A percentile compares a stretch with the other conserved stretches of the same genome.
Conservation (phyloP, 208 protist genomes). For the Borovskyia barvae region DNA sequence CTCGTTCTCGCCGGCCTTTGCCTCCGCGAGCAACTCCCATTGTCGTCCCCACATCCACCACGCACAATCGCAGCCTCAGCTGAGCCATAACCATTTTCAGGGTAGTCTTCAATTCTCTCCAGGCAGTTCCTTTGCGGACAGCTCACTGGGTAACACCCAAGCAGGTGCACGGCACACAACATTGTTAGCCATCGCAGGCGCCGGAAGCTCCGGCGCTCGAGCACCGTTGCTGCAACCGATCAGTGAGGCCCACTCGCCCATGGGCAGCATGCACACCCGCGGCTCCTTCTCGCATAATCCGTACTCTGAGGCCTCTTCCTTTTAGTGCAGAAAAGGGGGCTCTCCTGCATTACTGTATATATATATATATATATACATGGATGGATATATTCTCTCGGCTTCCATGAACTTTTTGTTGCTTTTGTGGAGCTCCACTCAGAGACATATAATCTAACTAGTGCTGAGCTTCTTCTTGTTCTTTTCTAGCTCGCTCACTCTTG, state of each 20-base stretch:
- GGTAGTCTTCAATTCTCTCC: conserved; percentile 8
- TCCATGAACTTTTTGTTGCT: too few species aligned
- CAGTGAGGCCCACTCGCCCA: not conserved
- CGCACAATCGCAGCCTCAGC: conserved; percentile 5
- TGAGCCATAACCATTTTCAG: conserved; percentile 5
- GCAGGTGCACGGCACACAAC: not conserved
- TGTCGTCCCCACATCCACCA: conserved; percentile 5
- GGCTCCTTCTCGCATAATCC: conserved; percentile 68
- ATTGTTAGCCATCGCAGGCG: not conserved
- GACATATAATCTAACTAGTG: too few species aligned
- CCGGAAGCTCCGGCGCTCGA: not conserved
- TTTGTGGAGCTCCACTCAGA: too few species aligned
- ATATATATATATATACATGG: conserved; percentile 9
- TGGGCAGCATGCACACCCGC: conserved; percentile 11
- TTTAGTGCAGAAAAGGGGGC: too few species aligned
- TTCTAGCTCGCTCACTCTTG: too few species aligned
- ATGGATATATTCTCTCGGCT: too few species aligned
- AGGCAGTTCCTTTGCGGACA: conserved; percentile 10
- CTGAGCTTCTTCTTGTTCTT: too few species aligned
- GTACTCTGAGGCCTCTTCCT: conserved; percentile 62
- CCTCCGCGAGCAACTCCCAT: conserved; percentile 7
- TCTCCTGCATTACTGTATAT: too few species aligned
- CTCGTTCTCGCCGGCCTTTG: conserved; percentile 7
- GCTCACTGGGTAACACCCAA: conserved; percentile 9
- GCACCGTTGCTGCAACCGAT: conserved; percentile 31